phyloP scores from a whole-genome alignment of 805 yeast species.

The Teunomyces cretensis region DNA sequence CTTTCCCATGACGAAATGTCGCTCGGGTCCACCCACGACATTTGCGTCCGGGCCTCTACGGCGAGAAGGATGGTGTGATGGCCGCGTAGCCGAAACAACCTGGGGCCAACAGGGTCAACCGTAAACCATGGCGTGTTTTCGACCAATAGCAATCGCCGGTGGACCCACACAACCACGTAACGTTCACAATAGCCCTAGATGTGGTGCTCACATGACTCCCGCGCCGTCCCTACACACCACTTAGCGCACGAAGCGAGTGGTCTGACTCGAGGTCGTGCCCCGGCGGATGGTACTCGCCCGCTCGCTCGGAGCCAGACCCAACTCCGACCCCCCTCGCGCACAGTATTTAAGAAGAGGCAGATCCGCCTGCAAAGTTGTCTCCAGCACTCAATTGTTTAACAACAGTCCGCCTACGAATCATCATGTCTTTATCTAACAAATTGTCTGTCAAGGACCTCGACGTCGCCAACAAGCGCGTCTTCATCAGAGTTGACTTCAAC shows the following conservation, averaged over 20 bases:
- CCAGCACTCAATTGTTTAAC: conserved; percentile 1
- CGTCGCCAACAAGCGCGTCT: conserved; percentile 89
- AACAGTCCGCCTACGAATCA: conserved; percentile 1
- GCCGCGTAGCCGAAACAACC: neutral
- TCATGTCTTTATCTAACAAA: conserved; percentile 91
- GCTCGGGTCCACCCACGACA: too few species aligned
- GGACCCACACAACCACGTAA: neutral
- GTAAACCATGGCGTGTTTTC: neutral
- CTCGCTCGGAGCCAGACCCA: neutral
- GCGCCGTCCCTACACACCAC: neutral
- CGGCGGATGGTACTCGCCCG: conserved; percentile 6
- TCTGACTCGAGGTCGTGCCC: conserved; percentile 3
- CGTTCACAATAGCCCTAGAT: neutral
- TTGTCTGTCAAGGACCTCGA: conserved; percentile 89
- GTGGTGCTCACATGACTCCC: neutral
- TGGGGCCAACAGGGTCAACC: neutral
- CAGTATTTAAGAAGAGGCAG: conserved; percentile 1
- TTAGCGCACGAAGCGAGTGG: neutral
- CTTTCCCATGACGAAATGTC: neutral
- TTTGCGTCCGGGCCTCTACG: neutral
- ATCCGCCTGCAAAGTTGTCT: conserved; percentile 1
- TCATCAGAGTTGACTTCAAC: conserved; percentile 97
- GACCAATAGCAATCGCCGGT: neutral
- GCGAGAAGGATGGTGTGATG: conserved; percentile 1
- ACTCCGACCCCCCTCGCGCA: conserved; percentile 2